Evolutionary conservation across 805 yeast species (phyloP), one percentile per base, ranked within the genome.

Genomic region (Saccharomycopsis oosterbeekiorum): DNA sequence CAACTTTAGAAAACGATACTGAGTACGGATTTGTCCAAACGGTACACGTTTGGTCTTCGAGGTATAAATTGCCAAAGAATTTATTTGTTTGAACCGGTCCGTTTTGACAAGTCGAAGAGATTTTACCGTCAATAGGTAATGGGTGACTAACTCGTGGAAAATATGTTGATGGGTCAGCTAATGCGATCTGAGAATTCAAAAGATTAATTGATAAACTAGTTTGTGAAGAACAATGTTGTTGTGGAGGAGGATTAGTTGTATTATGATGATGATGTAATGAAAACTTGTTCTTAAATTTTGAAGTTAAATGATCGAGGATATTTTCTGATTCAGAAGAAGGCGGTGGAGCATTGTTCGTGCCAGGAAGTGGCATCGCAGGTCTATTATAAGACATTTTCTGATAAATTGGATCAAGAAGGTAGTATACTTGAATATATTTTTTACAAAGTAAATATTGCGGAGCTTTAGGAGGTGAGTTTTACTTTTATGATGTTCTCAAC

Each of bases 11-110:
- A 60, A 78, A 77, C 91, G 94, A 88, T 5, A 89, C 71, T 17
- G 90, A 78, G 69, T 86, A 88, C 21, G 96, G 96, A 67, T 82
- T 84, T 10, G 86, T 78, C 74, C 80, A 87, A 4, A 80, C 80
- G 57, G 83, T 79, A 58, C 77, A 75, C 26, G 76, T 73, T 71
- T 84, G 89, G 57, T 71, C 72, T 24, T 76, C 85, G 24, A 86
- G 74, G 65, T 84, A 73, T 68, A 87, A 68, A 70, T 89, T 88
- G 42, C 83, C 80, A 72, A 81, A 87, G 71, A 88, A 89, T 73
- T 87, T 88, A 76, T 89, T 88, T 26, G 96, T 89, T 68, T 84
- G 84, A 63, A 80, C 77, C 1, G 85, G 75, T 10, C 34, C 36
- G 11, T 65, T 66, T 40, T 72, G 79, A 58, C 72, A 69, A 47